Percentiles rank a stretch among this genome's conserved stretches.
phyloP scores from a whole-genome alignment of 306 rosid species.

The Rubus parviflorus region DNA sequence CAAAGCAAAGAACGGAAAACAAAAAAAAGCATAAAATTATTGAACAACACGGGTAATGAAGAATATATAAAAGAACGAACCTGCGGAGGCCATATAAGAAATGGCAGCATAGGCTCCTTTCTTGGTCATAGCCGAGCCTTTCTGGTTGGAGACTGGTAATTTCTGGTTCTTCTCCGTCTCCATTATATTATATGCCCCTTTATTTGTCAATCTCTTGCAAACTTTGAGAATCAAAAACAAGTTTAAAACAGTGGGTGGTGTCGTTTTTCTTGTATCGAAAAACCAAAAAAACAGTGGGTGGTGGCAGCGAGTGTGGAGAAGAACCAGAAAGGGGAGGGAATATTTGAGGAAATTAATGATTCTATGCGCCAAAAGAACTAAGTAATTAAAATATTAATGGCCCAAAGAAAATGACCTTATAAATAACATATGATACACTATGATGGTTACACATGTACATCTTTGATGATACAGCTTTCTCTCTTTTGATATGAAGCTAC shows the following conservation, averaged over 20 bases:
- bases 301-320: background rate
- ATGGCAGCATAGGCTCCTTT: constrained; percentile 65
- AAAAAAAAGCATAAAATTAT: background rate
- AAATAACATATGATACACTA: too few species aligned
- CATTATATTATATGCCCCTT: constrained; percentile 33
- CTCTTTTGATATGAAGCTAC: too few species aligned
- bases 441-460: too few species aligned
- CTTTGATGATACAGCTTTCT: too few species aligned
- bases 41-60: background rate
- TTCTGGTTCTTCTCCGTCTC: constrained; percentile 29
- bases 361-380: too few species aligned
- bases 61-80: constrained; percentile 26
- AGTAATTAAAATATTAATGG: too few species aligned
- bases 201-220: background rate
- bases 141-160: constrained; percentile 38
- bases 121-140: constrained; percentile 45
- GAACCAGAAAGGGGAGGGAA: background rate
- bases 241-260: background rate
- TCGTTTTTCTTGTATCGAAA: too few species aligned
- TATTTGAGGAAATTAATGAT: background rate
- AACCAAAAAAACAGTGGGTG: background rate
- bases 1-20: background rate
- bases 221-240: background rate
- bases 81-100: constrained; percentile 71
- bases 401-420: too few species aligned